phyloP scores from a whole-genome alignment of 257 asterid genomes.

The Oldenlandia corymbosa region DNA sequence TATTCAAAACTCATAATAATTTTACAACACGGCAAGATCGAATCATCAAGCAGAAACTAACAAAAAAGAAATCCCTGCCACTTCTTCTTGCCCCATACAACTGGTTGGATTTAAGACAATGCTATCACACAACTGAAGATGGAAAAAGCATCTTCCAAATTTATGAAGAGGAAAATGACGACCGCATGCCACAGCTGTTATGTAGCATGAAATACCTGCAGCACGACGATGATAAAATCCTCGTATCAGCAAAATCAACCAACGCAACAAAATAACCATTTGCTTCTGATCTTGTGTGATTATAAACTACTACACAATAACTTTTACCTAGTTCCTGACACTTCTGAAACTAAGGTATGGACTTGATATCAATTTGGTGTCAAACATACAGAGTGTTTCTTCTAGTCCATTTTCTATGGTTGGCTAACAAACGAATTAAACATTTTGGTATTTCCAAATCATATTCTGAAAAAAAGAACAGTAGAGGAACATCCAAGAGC shows the following conservation, averaged over 20 bases:
- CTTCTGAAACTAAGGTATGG: too few relatives aligned
- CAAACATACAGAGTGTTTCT: not conserved
- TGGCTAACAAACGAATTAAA: too few relatives aligned
- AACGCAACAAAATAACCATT: not conserved
- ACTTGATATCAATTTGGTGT: too few relatives aligned
- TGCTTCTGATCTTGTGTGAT: too few relatives aligned
- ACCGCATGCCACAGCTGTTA: slow-evolving; percentile 23
- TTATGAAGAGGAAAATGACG: not conserved
- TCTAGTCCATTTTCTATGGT: not conserved
- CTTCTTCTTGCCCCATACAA: slow-evolving; percentile 20
- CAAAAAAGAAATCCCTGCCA: slow-evolving; percentile 37
- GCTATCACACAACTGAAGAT: slow-evolving; percentile 13
- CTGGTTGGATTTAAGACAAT: not conserved
- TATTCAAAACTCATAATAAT: slow-evolving; percentile 8
- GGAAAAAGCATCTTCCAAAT: slow-evolving; percentile 9
- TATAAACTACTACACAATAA: too few relatives aligned
- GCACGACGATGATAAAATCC: not conserved
- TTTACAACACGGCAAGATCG: slow-evolving; percentile 15
- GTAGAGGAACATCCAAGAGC: too few relatives aligned
- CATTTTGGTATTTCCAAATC: too few relatives aligned
- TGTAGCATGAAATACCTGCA: slow-evolving; percentile 35
- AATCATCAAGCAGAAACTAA: slow-evolving; percentile 37
- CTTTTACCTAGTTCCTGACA: too few relatives aligned
- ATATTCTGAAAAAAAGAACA: not conserved
- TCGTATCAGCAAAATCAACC: not conserved